Base-by-base conservation (phyloP, 176 grass and related monocot genomes). In the Aegilops longissima region DNA sequence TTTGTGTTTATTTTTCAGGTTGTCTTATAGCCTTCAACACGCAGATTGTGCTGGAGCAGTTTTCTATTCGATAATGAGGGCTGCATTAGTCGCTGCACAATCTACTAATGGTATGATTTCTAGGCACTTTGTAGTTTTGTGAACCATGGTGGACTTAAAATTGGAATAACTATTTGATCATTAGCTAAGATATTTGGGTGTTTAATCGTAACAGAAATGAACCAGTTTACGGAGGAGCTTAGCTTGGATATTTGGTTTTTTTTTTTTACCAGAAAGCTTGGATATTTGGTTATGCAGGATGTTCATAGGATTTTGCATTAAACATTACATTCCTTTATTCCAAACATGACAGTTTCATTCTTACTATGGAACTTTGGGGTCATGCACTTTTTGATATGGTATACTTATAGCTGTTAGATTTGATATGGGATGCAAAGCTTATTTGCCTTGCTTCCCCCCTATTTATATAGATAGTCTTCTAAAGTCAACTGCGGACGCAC, bases 21-120 rank as follows among this genome's bases (percentile, higher is more conserved):
- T 98, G 62, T 89, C 92, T 80, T 98, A 88, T 77, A 94, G 87
- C 77, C 92, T 93, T 82, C 86, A 95, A 78, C 92, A 96, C 61
- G 85, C 90, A 3, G 97, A 98, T 74, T 96, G 92, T 91, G 94
- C 87, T 77, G 94, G 93, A 78, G 94, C 97, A 59, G 51, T 96
- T 67, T 98, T 94, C 81, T 92, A 91, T 36, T 90, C 92, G 17
- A 76, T 96, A 71, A 94, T 94, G 85, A 92, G 87, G 79, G 88
- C 88, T 74, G 97, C 92, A 66, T 47, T 96, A 86, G 65, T 78
- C 78, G 78, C 88, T 90, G 86, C 88, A 47, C 70, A 87, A 81
- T 92, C 92, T 80, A 88, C 86, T 86, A 83, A 84, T 49, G 82
- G 92, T 98, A 94, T 83, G 61, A 33, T 51, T 77, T 78, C 24